phyloP scores from a whole-genome alignment of 129 eudicot species.

The Deinandra increscens region DNA sequence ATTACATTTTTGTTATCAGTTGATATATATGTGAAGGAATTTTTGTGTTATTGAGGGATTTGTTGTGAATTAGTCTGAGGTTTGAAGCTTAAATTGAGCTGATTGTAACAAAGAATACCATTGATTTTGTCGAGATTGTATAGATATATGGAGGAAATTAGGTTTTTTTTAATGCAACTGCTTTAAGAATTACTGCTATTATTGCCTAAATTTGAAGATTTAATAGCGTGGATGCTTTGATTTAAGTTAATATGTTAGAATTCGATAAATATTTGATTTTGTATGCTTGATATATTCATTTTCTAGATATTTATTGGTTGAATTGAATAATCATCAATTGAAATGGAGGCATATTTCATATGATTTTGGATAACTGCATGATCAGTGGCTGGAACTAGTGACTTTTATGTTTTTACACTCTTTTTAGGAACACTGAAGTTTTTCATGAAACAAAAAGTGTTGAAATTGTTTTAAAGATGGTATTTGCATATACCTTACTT shows the following conservation, averaged over 20 bases:
- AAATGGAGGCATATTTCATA: no score
- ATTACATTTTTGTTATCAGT: background rate
- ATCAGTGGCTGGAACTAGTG: no score
- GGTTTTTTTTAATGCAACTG: background rate
- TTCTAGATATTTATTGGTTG: no score
- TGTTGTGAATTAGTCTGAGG: background rate
- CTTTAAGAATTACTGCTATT: background rate
- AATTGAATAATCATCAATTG: no score
- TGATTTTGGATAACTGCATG: no score
- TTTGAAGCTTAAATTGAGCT: background rate
- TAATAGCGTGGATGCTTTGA: background rate
- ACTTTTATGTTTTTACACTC: no score
- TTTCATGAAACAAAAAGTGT: background rate
- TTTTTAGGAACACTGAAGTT: no score
- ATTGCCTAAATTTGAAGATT: background rate
- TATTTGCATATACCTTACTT: background rate
- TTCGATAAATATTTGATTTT: background rate
- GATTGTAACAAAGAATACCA: background rate
- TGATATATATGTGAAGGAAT: background rate
- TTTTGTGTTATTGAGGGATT: constrained; percentile 11
- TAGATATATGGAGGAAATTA: background rate
- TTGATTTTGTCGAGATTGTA: background rate
- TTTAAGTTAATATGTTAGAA: background rate
- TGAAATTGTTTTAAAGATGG: background rate
- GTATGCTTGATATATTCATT: background rate